Conservation (phyloP, 805 yeast species). For the Wickerhamiella sorbophila region DNA sequence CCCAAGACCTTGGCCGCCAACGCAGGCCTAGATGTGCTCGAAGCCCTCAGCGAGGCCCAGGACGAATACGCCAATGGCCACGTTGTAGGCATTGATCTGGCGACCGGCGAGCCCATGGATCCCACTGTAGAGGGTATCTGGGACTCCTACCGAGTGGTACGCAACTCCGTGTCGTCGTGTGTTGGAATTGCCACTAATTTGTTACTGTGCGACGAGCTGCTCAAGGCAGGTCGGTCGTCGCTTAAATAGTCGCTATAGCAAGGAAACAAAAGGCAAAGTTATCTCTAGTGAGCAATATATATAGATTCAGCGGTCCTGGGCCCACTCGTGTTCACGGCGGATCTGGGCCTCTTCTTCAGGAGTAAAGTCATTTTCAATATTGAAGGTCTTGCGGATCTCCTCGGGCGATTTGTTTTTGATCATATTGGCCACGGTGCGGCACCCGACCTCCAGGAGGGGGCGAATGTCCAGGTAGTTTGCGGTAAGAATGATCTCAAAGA, state of each 20-base stretch:
- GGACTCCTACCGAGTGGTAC: slow-evolving; percentile 88
- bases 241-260: neutral
- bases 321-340: slow-evolving; percentile 35
- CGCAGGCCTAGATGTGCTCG: slow-evolving; percentile 88
- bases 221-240: slow-evolving; percentile 88
- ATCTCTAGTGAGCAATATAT: neutral
- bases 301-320: slow-evolving; percentile 20
- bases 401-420: slow-evolving; percentile 34
- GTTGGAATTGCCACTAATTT: slow-evolving; percentile 89
- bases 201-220: slow-evolving; percentile 84
- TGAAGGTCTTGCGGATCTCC: slow-evolving; percentile 33
- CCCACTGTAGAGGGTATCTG: slow-evolving; percentile 90
- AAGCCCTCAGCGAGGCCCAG: slow-evolving; percentile 75
- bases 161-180: slow-evolving; percentile 86
- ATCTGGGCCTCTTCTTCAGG: slow-evolving; percentile 37
- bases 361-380: slow-evolving; percentile 33
- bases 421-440: slow-evolving; percentile 37
- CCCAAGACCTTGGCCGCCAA: slow-evolving; percentile 89
- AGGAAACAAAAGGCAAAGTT: too few relatives aligned
- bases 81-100: slow-evolving; percentile 79
- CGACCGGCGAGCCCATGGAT: slow-evolving; percentile 89
- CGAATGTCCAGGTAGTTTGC: slow-evolving; percentile 35
- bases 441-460: slow-evolving; percentile 33
- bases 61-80: slow-evolving; percentile 61
- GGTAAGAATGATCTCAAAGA: slow-evolving; percentile 34